phyloP scores from a whole-genome alignment of 2,329 filamentous ascomycete genomes.

The Lecanicillium sp. region DNA sequence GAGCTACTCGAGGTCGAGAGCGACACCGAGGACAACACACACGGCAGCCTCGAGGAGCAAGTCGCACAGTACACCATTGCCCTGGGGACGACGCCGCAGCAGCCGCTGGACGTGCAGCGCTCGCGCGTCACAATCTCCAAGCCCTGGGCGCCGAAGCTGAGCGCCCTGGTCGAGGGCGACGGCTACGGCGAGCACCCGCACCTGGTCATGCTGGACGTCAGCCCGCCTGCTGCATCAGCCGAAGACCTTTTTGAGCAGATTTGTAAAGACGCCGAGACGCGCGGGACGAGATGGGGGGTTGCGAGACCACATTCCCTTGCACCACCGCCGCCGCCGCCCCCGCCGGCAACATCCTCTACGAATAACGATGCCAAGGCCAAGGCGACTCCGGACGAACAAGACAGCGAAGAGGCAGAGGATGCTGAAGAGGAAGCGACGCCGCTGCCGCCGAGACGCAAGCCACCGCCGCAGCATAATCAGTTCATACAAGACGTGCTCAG shows the following conservation, averaged over 20 bases:
- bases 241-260: constrained; percentile 29
- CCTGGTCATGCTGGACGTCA: constrained; percentile 21
- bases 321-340: neutral
- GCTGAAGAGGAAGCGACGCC: neutral
- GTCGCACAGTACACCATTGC: constrained; percentile 21
- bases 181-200: constrained; percentile 18
- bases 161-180: constrained; percentile 13
- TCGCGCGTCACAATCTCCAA: constrained; percentile 14
- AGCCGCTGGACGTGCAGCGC: constrained; percentile 10
- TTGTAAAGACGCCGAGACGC: constrained; percentile 31
- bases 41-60: constrained; percentile 13
- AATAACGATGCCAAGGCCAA: neutral
- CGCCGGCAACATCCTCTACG: neutral
- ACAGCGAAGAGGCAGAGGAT: neutral
- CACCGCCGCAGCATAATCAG: constrained; percentile 1
- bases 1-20: constrained; percentile 16
- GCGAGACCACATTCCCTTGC: constrained; percentile 11
- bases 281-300: constrained; percentile 19
- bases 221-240: constrained; percentile 22
- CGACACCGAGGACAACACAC: constrained; percentile 5
- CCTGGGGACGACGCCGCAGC: constrained; percentile 16
- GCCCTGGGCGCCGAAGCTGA: constrained; percentile 19
- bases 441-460: neutral
- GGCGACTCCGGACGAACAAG: neutral
- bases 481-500: constrained; percentile 3